Evolutionary conservation across 345 rosid genomes (phyloP), one percentile per base, ranked within the genome.

Genomic region (Pugionium cornutum): DNA sequence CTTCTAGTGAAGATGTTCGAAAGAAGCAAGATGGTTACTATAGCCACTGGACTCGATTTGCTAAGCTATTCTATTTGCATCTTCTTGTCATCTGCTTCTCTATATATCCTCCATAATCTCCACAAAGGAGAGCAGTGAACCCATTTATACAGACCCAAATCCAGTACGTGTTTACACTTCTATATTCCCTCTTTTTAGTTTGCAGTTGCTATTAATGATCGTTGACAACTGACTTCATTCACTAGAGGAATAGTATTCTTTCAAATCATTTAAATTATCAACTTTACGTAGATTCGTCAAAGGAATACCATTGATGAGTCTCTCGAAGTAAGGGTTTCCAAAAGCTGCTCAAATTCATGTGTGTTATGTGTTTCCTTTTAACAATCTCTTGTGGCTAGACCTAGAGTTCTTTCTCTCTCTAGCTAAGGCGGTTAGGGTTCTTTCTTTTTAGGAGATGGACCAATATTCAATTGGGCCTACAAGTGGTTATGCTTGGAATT

Each of bases 1-100:
- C 87, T 89, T 26, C 52, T 92, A 6, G 97, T 92, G 77, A 92
- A 92, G 84, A 92, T 92, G 98, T 86, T 89, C 52, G 98, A 89
- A 76, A 84, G 89, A 83, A 87, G 98, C 89, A 92, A 92, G 76
- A 83, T 86, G 91, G 96, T 92, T 68, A 75, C 83, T 7, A 92
- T 92, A 40, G 76, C 91, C 9, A 89, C 96, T 0, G 95, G 95
- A 32, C n/a, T 81, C 3, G 96, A 92, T 71, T 82, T 92, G 29
- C 79, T 92, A 33, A 81, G 97, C 73, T 92, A 92, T 72, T 89
- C 98, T 4, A 50, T 89, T 39, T 89, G 96, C 30, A 89, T 92
- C 32, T 89, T 89, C 81, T 75, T 92, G 49, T 87, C 97, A 0
- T 89, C 97, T 25, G 97, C 97, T 74, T 89, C 97, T 10, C 70